Evolutionary conservation across 2,329 filamentous ascomycete species (phyloP).

Genomic region (Paecilomyces sp.): DNA sequence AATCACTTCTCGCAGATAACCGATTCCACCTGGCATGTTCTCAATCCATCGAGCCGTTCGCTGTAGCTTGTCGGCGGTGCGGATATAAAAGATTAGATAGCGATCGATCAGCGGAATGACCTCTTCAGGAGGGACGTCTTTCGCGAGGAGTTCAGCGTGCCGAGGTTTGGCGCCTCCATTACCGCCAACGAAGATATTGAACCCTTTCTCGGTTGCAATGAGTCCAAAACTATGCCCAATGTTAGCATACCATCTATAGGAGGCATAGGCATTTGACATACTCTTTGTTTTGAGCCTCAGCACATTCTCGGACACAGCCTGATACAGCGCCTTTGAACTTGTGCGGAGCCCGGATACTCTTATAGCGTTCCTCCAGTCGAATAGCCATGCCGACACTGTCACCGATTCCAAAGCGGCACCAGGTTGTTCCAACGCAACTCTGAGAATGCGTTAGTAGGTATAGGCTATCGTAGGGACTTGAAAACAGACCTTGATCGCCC

Average conservation of each 20-base stretch:
- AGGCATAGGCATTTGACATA: constrained; percentile 31
- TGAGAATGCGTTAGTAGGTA: constrained; percentile 8
- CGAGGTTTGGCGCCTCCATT: constrained; percentile 82
- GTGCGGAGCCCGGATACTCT: constrained; percentile 80
- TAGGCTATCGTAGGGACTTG: not conserved
- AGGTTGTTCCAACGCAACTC: constrained; percentile 83
- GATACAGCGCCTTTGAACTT: constrained; percentile 89
- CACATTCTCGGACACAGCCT: constrained; percentile 87
- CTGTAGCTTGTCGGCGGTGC: constrained; percentile 83
- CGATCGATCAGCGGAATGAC: constrained; percentile 79
- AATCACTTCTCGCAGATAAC: constrained; percentile 74
- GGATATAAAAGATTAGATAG: constrained; percentile 89
- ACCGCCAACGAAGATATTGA: constrained; percentile 85
- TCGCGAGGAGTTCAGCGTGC: constrained; percentile 76
- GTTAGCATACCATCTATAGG: not conserved
- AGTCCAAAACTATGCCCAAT: constrained; percentile 61
- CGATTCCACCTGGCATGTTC: constrained; percentile 71
- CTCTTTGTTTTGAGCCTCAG: constrained; percentile 90
- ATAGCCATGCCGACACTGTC: constrained; percentile 90
- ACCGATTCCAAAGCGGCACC: constrained; percentile 83
- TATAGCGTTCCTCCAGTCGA: constrained; percentile 80
- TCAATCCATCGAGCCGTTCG: constrained; percentile 86
- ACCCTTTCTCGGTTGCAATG: constrained; percentile 87
- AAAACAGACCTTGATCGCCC: constrained; percentile 63
- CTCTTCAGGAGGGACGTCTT: constrained; percentile 76